These are phyloP conservation scores for Penicillium griseofulvum DNA, from an alignment of 2,329 filamentous ascomycete species.

Conservation along the genomic window DNA sequence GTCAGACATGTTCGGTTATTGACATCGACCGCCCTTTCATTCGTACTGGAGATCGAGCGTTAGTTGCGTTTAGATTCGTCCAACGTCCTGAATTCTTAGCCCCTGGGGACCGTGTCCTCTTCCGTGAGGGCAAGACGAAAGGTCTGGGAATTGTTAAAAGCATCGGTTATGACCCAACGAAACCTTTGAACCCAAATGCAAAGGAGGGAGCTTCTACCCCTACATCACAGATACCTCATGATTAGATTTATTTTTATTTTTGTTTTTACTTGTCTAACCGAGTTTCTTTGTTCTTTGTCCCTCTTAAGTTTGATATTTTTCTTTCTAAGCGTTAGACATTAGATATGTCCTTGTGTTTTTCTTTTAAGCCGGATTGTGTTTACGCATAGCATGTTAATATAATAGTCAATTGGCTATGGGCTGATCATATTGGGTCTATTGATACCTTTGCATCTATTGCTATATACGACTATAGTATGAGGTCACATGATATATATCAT, in stretches of 20 bases:
- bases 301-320: background rate
- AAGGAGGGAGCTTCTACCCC: conserved; percentile 19
- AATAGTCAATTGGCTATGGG: background rate
- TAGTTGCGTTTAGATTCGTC: conserved; percentile 90
- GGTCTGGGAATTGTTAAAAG: conserved; percentile 91
- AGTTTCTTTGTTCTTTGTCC: background rate
- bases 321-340: background rate
- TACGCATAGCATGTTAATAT: background rate
- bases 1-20: conserved; percentile 94
- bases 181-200: conserved; percentile 47
- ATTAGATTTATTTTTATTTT: background rate
- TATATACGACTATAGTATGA: no score
- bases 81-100: conserved; percentile 90
- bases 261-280: background rate
- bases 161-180: conserved; percentile 75
- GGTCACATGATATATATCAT: background rate
- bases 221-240: background rate
- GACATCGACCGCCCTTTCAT: conserved; percentile 97
- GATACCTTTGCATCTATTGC: background rate
- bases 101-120: conserved; percentile 83
- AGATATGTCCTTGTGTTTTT: background rate
- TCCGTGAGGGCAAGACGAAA: conserved; percentile 92
- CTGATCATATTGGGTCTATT: background rate
- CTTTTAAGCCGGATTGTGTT: background rate
- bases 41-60: conserved; percentile 87